A percentile compares a stretch with the other conserved stretches of the same genome.
phyloP scores from a whole-genome alignment of 371 early-diverging fungal genomes.

The Globomyces sp. region DNA sequence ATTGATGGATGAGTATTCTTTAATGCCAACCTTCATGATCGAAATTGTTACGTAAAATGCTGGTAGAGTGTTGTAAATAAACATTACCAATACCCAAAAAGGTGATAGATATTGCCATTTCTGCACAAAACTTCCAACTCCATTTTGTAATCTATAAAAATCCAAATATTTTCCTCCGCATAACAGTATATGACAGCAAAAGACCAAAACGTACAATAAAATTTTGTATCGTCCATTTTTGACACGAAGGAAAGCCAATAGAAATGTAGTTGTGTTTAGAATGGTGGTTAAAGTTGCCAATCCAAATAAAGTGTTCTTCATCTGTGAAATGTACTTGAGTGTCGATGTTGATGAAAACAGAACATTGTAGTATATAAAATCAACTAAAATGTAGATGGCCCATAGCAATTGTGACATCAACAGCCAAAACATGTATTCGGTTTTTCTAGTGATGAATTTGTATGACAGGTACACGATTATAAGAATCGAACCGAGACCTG shows the following conservation, averaged over 20 bases:
- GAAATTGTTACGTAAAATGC: constrained; percentile 2
- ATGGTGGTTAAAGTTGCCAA: constrained; percentile 1
- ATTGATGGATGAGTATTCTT: too few relatives aligned
- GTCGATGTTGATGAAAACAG: background rate
- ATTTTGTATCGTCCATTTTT: background rate
- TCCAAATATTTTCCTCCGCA: background rate
- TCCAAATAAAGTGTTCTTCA: background rate
- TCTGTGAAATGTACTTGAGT: background rate
- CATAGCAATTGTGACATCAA: constrained; percentile 1
- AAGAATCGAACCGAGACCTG: background rate
- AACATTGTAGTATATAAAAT: constrained; percentile 10
- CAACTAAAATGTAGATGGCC: background rate
- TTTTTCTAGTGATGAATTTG: background rate
- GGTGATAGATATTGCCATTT: constrained; percentile 3
- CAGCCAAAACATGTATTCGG: background rate
- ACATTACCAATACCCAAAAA: constrained; percentile 2
- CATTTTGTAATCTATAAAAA: background rate
- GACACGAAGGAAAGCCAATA: background rate
- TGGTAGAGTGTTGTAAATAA: background rate
- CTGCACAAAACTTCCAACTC: constrained; percentile 2
- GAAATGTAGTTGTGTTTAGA: constrained; percentile 1
- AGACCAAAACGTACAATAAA: background rate
- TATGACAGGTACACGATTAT: too few relatives aligned
- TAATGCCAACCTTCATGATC: background rate
- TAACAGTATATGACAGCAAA: background rate